Percentiles rank a stretch among this genome's conserved stretches.
phyloP scores from a whole-genome alignment of 2,329 filamentous ascomycete genomes.

The Chlorencoelia australis region DNA sequence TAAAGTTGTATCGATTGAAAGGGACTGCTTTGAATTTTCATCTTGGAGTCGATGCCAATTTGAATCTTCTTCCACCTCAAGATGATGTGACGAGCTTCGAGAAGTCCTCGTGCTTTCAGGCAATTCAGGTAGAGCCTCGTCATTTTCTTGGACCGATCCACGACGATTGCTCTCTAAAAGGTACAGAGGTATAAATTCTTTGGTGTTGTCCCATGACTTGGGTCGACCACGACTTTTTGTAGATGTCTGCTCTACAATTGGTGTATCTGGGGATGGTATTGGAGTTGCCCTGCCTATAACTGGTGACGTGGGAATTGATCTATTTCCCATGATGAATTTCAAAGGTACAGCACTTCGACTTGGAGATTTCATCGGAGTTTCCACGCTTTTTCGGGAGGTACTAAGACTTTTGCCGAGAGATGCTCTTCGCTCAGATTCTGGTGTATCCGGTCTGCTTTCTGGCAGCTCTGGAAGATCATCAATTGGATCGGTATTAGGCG shows the following conservation, averaged over 20 bases:
- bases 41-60: too few relatives aligned
- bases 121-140: conserved; percentile 35
- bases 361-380: conserved; percentile 24
- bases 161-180: conserved; percentile 51
- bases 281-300: conserved; percentile 32
- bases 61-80: conserved; percentile 12
- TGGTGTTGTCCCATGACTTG: conserved; percentile 48
- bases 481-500: conserved; percentile 31
- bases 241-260: conserved; percentile 22
- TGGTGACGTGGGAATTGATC: conserved; percentile 34
- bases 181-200: conserved; percentile 72
- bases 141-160: conserved; percentile 22
- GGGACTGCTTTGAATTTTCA: too few relatives aligned
- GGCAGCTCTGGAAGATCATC: conserved; percentile 44
- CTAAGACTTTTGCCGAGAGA: too few relatives aligned
- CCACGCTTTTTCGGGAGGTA: too few relatives aligned
- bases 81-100: conserved; percentile 33
- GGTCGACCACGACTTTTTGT: conserved; percentile 37
- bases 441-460: conserved; percentile 45
- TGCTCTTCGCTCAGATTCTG: conserved; percentile 21
- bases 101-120: conserved; percentile 41
- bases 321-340: conserved; percentile 38
- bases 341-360: conserved; percentile 47
- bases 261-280: conserved; percentile 28
- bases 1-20: conserved; percentile 37